Evolutionary conservation across 805 yeast species (phyloP).

Genomic region (Ogataea populi-albae): DNA sequence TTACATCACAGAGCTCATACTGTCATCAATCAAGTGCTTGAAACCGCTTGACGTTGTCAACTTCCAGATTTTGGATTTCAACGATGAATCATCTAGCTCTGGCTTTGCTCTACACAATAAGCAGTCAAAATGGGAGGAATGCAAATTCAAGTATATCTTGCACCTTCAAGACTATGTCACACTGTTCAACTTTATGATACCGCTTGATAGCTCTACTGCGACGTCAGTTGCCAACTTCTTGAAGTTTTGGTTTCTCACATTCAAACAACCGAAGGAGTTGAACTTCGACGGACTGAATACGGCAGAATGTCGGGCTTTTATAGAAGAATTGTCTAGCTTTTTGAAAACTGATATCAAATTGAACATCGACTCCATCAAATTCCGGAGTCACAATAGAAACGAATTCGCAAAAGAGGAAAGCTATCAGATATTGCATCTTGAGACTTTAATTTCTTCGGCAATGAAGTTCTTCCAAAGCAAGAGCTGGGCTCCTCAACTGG

Average conservation of each 20-base stretch:
- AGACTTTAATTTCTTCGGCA: constrained; percentile 17
- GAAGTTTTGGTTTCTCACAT: constrained; percentile 17
- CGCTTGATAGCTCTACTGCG: constrained; percentile 15
- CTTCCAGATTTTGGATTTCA: constrained; percentile 20
- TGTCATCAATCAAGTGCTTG: constrained; percentile 5
- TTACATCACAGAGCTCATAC: constrained; percentile 2
- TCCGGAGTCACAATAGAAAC: constrained; percentile 3
- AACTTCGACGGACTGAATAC: constrained; percentile 19
- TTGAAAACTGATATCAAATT: constrained; percentile 8
- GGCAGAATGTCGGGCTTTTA: constrained; percentile 12
- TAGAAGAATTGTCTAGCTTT: constrained; percentile 7
- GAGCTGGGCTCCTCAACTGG: constrained; percentile 20
- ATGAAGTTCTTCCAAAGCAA: constrained; percentile 16
- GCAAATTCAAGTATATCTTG: constrained; percentile 14
- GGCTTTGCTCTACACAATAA: constrained; percentile 13
- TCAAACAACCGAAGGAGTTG: constrained; percentile 15
- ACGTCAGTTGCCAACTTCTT: constrained; percentile 12
- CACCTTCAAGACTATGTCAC: constrained; percentile 21
- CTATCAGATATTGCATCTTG: constrained; percentile 12
- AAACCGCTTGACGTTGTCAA: constrained; percentile 16
- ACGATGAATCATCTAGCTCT: constrained; percentile 11
- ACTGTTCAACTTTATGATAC: constrained; percentile 18
- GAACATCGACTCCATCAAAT: constrained; percentile 14
- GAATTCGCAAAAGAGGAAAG: background rate
- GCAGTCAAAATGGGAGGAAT: constrained; percentile 13